phyloP scores from a whole-genome alignment of 495 filamentous ascomycete genomes.

The Patellaria atrata region DNA sequence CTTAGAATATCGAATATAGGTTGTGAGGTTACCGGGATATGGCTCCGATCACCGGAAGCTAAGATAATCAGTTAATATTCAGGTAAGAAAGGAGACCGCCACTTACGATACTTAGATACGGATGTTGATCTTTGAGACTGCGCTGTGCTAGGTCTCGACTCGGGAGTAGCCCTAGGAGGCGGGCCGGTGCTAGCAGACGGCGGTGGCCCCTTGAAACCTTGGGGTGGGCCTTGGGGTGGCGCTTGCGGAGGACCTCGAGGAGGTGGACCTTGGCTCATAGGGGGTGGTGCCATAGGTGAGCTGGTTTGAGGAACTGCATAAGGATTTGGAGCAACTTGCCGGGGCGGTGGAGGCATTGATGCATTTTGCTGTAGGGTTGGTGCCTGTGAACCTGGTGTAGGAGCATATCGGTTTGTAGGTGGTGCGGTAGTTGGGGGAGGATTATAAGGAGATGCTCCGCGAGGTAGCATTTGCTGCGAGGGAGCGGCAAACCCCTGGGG shows the following conservation, averaged over 20 bases:
- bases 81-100: background rate
- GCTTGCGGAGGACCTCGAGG: constrained; percentile 23
- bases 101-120: constrained; percentile 50
- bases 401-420: constrained; percentile 73
- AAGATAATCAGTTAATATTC: constrained; percentile 12
- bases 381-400: constrained; percentile 41
- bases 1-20: constrained; percentile 70
- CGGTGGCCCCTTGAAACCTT: constrained; percentile 30
- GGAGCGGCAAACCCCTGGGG: constrained; percentile 35
- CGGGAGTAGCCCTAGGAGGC: constrained; percentile 22
- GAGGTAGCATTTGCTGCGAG: constrained; percentile 38
- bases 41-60: constrained; percentile 75
- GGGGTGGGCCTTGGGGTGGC: constrained; percentile 30
- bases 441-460: constrained; percentile 81
- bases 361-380: constrained; percentile 14
- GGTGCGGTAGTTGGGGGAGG: constrained; percentile 61
- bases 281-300: constrained; percentile 10
- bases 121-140: constrained; percentile 30
- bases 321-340: constrained; percentile 7
- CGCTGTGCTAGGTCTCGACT: constrained; percentile 38
- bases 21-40: constrained; percentile 63
- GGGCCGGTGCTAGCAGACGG: constrained; percentile 32
- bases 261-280: constrained; percentile 27
- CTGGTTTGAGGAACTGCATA: constrained; percentile 6
- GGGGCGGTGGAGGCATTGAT: constrained; percentile 17